A percentile compares a stretch with the other conserved stretches of the same genome.
Evolutionary conservation across 495 filamentous ascomycete species (phyloP).

Genomic region (Tuber borchii): DNA sequence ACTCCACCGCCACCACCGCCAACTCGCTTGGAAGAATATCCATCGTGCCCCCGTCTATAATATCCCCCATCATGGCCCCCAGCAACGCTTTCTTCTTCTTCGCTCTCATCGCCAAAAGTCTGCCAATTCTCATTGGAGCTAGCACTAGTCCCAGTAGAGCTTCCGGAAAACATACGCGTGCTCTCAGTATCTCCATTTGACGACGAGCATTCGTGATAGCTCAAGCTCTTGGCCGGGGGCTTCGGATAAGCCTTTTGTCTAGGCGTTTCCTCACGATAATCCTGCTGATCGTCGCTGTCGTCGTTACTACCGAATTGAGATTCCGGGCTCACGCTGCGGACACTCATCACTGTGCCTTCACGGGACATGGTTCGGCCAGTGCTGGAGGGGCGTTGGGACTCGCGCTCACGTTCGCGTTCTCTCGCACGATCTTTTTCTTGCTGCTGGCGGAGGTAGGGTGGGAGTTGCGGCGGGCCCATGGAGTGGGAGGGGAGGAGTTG

Average conservation of each 20-base stretch:
- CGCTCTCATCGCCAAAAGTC: not conserved
- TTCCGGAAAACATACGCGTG: not conserved
- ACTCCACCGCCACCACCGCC: not conserved
- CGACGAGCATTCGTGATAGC: not conserved
- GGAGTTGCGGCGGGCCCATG: not conserved
- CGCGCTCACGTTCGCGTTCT: not conserved
- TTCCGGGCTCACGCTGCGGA: slow-evolving; percentile 16
- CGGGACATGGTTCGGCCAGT: not conserved
- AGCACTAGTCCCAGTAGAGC: not conserved
- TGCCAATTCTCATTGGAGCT: not conserved
- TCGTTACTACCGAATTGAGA: not conserved
- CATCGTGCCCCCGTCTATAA: not conserved
- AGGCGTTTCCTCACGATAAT: not conserved
- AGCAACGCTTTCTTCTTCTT: not conserved
- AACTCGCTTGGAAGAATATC: not conserved
- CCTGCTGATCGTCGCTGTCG: not conserved
- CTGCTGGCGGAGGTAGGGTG: not conserved
- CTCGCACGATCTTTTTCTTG: not conserved
- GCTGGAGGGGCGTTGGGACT: not conserved
- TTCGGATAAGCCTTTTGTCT: not conserved
- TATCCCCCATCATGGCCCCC: not conserved
- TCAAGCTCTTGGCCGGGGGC: not conserved
- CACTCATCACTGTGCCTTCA: slow-evolving; percentile 1
- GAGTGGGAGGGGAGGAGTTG: not conserved
- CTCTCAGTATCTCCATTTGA: not conserved